Evolutionary conservation across 805 yeast genomes (phyloP), one percentile per base, ranked within the genome.

Genomic region (Candida sonorensis): DNA sequence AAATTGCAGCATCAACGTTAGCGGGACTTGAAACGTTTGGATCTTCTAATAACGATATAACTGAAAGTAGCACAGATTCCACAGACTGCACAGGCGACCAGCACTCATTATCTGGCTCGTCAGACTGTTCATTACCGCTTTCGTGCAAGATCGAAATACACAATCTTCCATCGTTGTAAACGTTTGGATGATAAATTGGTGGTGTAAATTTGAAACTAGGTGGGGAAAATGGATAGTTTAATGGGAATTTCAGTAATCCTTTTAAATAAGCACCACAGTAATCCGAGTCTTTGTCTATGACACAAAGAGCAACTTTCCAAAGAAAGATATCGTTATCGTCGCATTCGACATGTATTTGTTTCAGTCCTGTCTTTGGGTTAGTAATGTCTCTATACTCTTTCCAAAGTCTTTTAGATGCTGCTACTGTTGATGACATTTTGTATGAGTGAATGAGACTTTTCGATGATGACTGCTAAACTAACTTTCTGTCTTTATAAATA

Each of bases 11-110:
- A 55, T 90, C 97, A 28, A 92, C 88, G 57, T 90, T 90, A 5
- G 98, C 98, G 10, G 98, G 97, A 5, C 95, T 82, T 36, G 78
- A 75, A 33, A 85, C 80, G 62, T 90, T 90, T 30, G 98, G 98
- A 57, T 90, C 97, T 50, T 88, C 95, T 47, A 90, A 69, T 34
- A 90, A 67, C 5, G 96, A 85, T 20, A 92, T 81, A 43, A 90
- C 88, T 18, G 95, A 83, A 30, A 92, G 78, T 50, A 90, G 71
- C n/a, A 90, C 97, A 21, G 83, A 68, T 61, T 90, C 97, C 5
- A 86, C 97, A 11, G 88, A 80, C 64, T 90, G 97, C 2, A 84
- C 94, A 2, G 90, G 95, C 9, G 86, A 77, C 97, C 97, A 88
- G 5, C 95, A 87, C 60, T 88, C 95, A 35, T 81, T 79, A 49